phyloP scores from a whole-genome alignment of 441 rosid species.

The Macaranga tanarius region DNA sequence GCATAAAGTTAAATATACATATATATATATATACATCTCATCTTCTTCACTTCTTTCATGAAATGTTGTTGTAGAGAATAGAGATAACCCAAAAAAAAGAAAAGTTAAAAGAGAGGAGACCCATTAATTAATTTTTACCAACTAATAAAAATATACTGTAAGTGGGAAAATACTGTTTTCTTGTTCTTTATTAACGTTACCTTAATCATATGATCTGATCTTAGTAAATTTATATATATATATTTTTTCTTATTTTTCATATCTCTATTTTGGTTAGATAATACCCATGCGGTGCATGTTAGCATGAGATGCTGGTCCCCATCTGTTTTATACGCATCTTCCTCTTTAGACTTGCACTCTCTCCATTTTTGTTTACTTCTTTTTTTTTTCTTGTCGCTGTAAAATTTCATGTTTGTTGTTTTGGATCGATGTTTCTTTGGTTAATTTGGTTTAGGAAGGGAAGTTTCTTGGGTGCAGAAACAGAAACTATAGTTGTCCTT shows the following conservation, averaged over 20 bases:
- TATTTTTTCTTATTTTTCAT: not conserved
- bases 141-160: conserved; percentile 21
- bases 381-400: not conserved
- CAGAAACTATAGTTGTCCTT: conserved; percentile 24
- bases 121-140: conserved; percentile 31
- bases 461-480: conserved; percentile 10
- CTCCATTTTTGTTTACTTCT: conserved; percentile 28
- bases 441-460: conserved; percentile 38
- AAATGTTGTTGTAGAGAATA: conserved; percentile 39
- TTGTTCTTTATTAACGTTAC: conserved; percentile 49
- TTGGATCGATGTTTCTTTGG: not conserved
- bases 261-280: conserved; percentile 29
- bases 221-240: not conserved
- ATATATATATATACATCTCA: not conserved
- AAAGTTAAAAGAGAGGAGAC: conserved; percentile 30
- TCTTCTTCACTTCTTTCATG: conserved; percentile 33
- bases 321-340: conserved; percentile 17
- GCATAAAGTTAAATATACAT: conserved; percentile 25
- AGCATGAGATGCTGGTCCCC: conserved; percentile 81
- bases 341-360: not conserved
- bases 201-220: conserved; percentile 41
- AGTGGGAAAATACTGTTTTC: conserved; percentile 47
- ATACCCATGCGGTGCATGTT: conserved; percentile 68
- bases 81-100: conserved; percentile 25
- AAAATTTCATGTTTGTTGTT: not conserved